These are phyloP conservation scores for Pseudopithomyces chartarum DNA, from an alignment of 2,329 filamentous ascomycete genomes.

Conservation along the genomic window DNA sequence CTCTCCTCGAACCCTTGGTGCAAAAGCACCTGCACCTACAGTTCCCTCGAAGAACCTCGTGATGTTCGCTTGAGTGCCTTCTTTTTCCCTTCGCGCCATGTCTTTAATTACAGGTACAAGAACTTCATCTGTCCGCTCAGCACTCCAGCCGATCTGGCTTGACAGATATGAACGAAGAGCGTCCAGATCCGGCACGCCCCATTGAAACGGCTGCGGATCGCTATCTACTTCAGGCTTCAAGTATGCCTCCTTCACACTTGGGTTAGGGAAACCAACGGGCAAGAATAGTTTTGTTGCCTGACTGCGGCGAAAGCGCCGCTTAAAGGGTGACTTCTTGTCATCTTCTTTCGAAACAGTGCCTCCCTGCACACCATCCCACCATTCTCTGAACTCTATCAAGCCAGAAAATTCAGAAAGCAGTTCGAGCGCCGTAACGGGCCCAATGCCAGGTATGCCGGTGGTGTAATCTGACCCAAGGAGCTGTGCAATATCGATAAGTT, in stretches of 20 bases:
- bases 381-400: slow-evolving; percentile 78
- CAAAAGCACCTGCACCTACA: slow-evolving; percentile 74
- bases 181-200: slow-evolving; percentile 93
- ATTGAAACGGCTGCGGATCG: slow-evolving; percentile 80
- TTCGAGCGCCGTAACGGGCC: slow-evolving; percentile 92
- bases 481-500: slow-evolving; percentile 88
- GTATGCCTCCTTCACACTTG: slow-evolving; percentile 82
- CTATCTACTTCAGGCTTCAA: slow-evolving; percentile 83
- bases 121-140: slow-evolving; percentile 92
- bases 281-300: slow-evolving; percentile 87
- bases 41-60: slow-evolving; percentile 85
- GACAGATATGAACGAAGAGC: slow-evolving; percentile 84
- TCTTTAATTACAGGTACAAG: slow-evolving; percentile 93
- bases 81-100: slow-evolving; percentile 85
- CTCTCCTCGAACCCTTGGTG: slow-evolving; percentile 66
- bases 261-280: slow-evolving; percentile 76
- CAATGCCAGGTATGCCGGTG: slow-evolving; percentile 86
- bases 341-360: slow-evolving; percentile 64
- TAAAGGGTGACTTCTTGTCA: slow-evolving; percentile 67
- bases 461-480: slow-evolving; percentile 94
- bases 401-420: slow-evolving; percentile 87
- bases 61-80: slow-evolving; percentile 95
- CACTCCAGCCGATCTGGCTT: slow-evolving; percentile 89
- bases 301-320: slow-evolving; percentile 81
- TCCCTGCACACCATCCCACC: slow-evolving; percentile 82